phyloP scores from a whole-genome alignment of 2,329 filamentous ascomycete genomes.

The Sclerotinia spermophila region DNA sequence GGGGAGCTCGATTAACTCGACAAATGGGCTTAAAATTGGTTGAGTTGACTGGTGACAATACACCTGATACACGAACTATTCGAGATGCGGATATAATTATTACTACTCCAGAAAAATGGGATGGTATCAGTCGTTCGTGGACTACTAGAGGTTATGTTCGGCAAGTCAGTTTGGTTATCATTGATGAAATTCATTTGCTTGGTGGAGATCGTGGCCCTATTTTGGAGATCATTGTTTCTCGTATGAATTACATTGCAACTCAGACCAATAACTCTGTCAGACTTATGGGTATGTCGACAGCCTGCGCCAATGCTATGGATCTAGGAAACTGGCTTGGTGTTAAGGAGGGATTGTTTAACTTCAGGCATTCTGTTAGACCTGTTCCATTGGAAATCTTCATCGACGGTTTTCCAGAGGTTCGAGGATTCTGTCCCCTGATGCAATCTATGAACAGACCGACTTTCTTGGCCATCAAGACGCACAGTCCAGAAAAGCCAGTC shows the following conservation, averaged over 20 bases:
- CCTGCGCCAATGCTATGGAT: constrained; percentile 92
- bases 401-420: constrained; percentile 91
- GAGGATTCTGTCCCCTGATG: constrained; percentile 96
- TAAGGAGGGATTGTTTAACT: constrained; percentile 94
- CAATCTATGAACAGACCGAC: constrained; percentile 98
- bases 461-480: constrained; percentile 92
- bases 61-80: constrained; percentile 92
- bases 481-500: constrained; percentile 93
- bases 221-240: constrained; percentile 89
- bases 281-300: constrained; percentile 97
- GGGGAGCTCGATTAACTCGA: constrained; percentile 74
- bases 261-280: constrained; percentile 87
- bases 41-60: constrained; percentile 96
- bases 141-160: constrained; percentile 95
- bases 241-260: constrained; percentile 98
- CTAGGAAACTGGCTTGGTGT: constrained; percentile 96
- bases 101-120: constrained; percentile 99
- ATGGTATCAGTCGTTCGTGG: constrained; percentile 98
- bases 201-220: constrained; percentile 96
- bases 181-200: constrained; percentile 97
- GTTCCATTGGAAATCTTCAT: constrained; percentile 96
- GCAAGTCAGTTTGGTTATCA: constrained; percentile 93
- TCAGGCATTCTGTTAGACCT: constrained; percentile 91
- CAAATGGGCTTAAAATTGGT: constrained; percentile 88
- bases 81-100: constrained; percentile 96